phyloP scores from a whole-genome alignment of 2,329 filamentous ascomycete species.

The Nectriaceae sp. region DNA sequence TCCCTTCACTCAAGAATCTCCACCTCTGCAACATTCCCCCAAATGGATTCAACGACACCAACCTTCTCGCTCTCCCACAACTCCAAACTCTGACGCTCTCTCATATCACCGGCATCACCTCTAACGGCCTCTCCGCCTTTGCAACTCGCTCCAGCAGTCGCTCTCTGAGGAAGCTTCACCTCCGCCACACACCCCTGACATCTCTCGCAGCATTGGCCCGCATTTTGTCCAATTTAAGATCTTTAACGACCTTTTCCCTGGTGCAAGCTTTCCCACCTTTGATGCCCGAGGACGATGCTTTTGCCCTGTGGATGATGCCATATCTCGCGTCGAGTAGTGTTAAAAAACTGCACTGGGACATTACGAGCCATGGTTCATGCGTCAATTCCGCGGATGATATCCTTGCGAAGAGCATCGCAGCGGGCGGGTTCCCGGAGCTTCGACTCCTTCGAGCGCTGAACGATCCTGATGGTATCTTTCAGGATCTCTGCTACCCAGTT shows the following conservation, averaged over 20 bases:
- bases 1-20: conserved; percentile 60
- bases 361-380: conserved; percentile 51
- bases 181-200: conserved; percentile 58
- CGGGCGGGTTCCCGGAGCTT: conserved; percentile 64
- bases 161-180: conserved; percentile 50
- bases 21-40: conserved; percentile 59
- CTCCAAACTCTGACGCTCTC: conserved; percentile 58
- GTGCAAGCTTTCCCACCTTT: conserved; percentile 56
- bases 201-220: conserved; percentile 59
- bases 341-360: conserved; percentile 63
- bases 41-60: conserved; percentile 58
- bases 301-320: conserved; percentile 61
- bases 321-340: conserved; percentile 61
- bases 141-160: conserved; percentile 50
- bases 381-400: conserved; percentile 58
- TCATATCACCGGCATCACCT: conserved; percentile 57
- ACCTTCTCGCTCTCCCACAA: conserved; percentile 55
- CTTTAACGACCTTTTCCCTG: conserved; percentile 52
- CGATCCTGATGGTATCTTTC: conserved; percentile 70
- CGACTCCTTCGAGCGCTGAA: conserved; percentile 62
- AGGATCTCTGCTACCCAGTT: conserved; percentile 66
- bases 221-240: conserved; percentile 56
- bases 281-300: conserved; percentile 56
- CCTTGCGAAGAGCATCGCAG: conserved; percentile 63
- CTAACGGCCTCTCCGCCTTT: conserved; percentile 57